These are phyloP conservation scores for Brassica hybrid DNA, from an alignment of 441 rosid genomes.

Conservation along the genomic window DNA sequence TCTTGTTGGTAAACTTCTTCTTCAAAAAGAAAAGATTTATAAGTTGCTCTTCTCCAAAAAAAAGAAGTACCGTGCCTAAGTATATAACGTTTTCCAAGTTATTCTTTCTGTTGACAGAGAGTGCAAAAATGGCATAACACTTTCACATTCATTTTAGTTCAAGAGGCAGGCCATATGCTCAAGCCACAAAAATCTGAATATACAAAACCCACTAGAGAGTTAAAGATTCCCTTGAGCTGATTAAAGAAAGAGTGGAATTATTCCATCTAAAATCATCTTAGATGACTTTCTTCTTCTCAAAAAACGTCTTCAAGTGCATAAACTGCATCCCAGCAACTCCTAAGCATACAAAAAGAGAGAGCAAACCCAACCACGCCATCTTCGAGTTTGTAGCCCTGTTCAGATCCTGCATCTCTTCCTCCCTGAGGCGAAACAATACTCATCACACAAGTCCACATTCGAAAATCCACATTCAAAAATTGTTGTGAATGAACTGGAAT, in stretches of 20 bases:
- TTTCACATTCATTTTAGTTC: conserved; percentile 26
- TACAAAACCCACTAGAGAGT: conserved; percentile 23
- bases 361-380: conserved; percentile 66
- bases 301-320: conserved; percentile 75
- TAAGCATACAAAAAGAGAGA: conserved; percentile 65
- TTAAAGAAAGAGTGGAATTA: conserved; percentile 16
- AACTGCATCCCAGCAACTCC: conserved; percentile 70
- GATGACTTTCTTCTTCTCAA: conserved; percentile 79
- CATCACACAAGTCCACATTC: no score
- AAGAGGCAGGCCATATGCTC: not conserved
- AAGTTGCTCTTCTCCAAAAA: not conserved
- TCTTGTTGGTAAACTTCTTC: not conserved
- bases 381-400: conserved; percentile 58
- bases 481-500: no score
- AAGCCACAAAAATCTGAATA: conserved; percentile 29
- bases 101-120: not conserved
- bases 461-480: no score
- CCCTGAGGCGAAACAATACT: conserved; percentile 47
- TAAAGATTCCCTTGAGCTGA: conserved; percentile 18
- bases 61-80: not conserved
- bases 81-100: not conserved
- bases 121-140: not conserved
- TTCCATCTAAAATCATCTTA: conserved; percentile 21
- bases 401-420: conserved; percentile 71
- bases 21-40: no score